Conservation (phyloP, 306 rosid species). For the Cicer arietinum region DNA sequence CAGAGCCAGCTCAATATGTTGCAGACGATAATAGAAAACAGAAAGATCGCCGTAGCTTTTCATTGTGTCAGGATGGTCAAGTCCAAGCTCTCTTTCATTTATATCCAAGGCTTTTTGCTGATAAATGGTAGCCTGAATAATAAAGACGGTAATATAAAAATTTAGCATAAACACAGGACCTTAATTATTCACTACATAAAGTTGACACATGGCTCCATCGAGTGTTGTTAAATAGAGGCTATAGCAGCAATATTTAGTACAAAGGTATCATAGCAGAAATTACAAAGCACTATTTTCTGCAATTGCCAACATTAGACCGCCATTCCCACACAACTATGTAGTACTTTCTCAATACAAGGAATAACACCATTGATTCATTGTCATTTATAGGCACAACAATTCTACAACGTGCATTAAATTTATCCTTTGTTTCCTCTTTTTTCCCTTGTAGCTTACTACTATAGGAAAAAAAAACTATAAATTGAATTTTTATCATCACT, state of each 20-base stretch:
- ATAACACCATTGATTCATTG: conserved; percentile 5
- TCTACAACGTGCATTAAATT: neutral
- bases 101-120: conserved; percentile 96
- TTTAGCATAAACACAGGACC: neutral
- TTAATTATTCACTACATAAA: neutral
- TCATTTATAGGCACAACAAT: conserved; percentile 11
- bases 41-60: conserved; percentile 99
- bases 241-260: neutral
- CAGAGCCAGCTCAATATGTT: conserved; percentile 91
- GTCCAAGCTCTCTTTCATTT: conserved; percentile 97
- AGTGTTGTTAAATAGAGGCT: neutral
- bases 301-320: neutral
- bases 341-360: conserved; percentile 9
- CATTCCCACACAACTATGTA: neutral
- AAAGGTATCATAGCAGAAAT: neutral
- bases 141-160: conserved; percentile 14
- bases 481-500: neutral
- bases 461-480: neutral
- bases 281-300: neutral
- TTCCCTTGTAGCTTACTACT: neutral
- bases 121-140: conserved; percentile 89
- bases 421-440: neutral
- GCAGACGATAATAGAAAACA: conserved; percentile 93
- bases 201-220: neutral
- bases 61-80: conserved; percentile 98